Percentiles rank a stretch among this genome's conserved stretches.
These are phyloP conservation scores for Chiua sp. DNA, from an alignment of 1,284 basidiomycete genomes.

Conservation along the genomic window DNA sequence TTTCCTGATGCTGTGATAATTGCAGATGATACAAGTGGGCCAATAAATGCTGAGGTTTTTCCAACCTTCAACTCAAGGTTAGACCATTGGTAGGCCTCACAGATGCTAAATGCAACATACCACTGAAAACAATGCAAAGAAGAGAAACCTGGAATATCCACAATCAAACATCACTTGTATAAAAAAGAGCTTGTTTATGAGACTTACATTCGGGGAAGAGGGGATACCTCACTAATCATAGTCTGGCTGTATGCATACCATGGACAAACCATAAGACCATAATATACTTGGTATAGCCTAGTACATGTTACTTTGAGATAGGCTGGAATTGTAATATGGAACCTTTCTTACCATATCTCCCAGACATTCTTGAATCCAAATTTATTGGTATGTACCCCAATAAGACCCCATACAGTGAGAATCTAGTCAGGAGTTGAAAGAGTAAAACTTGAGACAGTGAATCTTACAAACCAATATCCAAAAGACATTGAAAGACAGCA, in stretches of 20 bases:
- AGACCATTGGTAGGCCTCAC: not conserved
- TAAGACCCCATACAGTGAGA: conserved; percentile 76
- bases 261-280: conserved; percentile 80
- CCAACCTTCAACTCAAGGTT: conserved; percentile 50
- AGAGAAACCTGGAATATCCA: conserved; percentile 60
- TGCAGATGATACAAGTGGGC: conserved; percentile 78
- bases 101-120: conserved; percentile 35
- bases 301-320: conserved; percentile 19
- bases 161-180: not conserved
- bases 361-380: conserved; percentile 85
- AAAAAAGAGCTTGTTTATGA: not conserved
- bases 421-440: conserved; percentile 44
- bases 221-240: conserved; percentile 85
- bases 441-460: not conserved
- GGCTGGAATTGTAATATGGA: not conserved
- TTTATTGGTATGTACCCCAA: conserved; percentile 74
- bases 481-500: conserved; percentile 74
- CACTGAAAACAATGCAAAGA: conserved; percentile 80
- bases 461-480: conserved; percentile 64
- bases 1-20: conserved; percentile 72
- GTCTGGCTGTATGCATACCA: conserved; percentile 89
- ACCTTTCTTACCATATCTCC: conserved; percentile 71
- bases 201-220: conserved; percentile 68
- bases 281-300: conserved; percentile 72
- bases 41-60: conserved; percentile 85